These are phyloP conservation scores for Fraxinus nigra DNA, from an alignment of 305 asterid species.

Conservation along the genomic window DNA sequence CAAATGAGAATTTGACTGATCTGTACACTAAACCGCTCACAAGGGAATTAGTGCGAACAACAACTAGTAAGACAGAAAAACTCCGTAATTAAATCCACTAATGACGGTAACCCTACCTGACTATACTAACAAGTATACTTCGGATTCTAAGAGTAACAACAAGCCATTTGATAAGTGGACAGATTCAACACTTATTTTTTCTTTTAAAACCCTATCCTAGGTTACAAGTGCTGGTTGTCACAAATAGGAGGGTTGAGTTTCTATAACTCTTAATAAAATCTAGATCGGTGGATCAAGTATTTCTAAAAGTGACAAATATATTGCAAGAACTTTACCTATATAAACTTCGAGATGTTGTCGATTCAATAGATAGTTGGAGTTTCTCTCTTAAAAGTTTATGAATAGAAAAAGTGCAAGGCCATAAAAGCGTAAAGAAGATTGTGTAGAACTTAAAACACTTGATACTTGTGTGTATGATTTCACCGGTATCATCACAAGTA, in stretches of 20 bases:
- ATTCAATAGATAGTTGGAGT: too few species aligned
- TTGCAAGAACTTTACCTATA: too few species aligned
- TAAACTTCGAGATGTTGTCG: too few species aligned
- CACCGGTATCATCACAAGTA: too few species aligned
- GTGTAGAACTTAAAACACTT: too few species aligned
- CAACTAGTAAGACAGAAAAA: not conserved
- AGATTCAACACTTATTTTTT: not conserved
- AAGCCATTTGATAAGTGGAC: not conserved
- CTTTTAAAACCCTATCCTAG: not conserved
- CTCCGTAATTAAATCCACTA: not conserved
- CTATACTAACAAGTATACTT: not conserved
- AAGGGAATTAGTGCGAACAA: not conserved
- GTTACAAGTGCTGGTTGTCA: not conserved
- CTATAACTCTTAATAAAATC: too few species aligned
- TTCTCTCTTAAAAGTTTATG: too few species aligned
- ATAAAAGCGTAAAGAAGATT: too few species aligned
- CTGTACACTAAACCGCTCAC: not conserved
- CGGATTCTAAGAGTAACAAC: not conserved
- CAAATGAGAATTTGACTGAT: not conserved
- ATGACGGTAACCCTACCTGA: not conserved
- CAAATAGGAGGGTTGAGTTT: not conserved
- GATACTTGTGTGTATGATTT: too few species aligned
- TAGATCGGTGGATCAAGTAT: too few species aligned
- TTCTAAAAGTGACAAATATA: too few species aligned
- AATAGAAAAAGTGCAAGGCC: too few species aligned